phyloP scores from a whole-genome alignment of 2,329 filamentous ascomycete species.

The Orbilia oligospora region DNA sequence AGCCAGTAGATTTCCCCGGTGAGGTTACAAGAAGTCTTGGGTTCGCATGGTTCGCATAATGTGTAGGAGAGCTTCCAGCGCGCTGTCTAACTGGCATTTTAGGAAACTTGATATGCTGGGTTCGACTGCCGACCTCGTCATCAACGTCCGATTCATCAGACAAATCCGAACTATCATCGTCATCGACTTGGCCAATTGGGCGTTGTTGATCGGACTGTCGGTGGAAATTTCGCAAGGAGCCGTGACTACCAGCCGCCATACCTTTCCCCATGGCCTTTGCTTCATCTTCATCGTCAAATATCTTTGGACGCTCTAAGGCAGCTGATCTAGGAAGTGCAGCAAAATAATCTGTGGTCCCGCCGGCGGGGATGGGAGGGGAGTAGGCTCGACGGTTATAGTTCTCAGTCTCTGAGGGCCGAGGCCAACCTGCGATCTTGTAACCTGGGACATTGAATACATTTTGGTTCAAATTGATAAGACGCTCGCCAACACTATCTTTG shows the following conservation, averaged over 20 bases:
- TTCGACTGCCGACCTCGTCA: slow-evolving; percentile 76
- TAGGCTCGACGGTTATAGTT: slow-evolving; percentile 77
- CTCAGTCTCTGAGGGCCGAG: slow-evolving; percentile 77
- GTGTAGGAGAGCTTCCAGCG: slow-evolving; percentile 87
- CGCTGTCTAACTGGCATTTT: slow-evolving; percentile 93
- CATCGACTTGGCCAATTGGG: slow-evolving; percentile 71
- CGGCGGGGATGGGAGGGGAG: slow-evolving; percentile 87
- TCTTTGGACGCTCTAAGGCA: slow-evolving; percentile 72
- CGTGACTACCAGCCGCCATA: slow-evolving; percentile 77
- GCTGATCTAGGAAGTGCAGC: slow-evolving; percentile 73
- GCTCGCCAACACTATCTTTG: slow-evolving; percentile 86
- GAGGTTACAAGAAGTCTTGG: slow-evolving; percentile 76
- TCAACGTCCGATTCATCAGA: slow-evolving; percentile 89
- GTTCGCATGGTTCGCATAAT: slow-evolving; percentile 69
- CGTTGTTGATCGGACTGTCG: slow-evolving; percentile 72
- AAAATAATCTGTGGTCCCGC: slow-evolving; percentile 86
- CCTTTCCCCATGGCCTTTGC: slow-evolving; percentile 71
- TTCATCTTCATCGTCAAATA: slow-evolving; percentile 79
- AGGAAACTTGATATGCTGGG: slow-evolving; percentile 92
- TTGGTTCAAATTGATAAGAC: slow-evolving; percentile 85
- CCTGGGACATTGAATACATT: slow-evolving; percentile 82
- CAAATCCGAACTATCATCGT: slow-evolving; percentile 87
- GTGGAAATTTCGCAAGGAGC: slow-evolving; percentile 76
- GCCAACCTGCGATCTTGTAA: slow-evolving; percentile 87
- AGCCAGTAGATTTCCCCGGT: slow-evolving; percentile 74